These are phyloP conservation scores for Ceratocystis cacaofunesta DNA, from an alignment of 2,329 filamentous ascomycete genomes.

Conservation along the genomic window DNA sequence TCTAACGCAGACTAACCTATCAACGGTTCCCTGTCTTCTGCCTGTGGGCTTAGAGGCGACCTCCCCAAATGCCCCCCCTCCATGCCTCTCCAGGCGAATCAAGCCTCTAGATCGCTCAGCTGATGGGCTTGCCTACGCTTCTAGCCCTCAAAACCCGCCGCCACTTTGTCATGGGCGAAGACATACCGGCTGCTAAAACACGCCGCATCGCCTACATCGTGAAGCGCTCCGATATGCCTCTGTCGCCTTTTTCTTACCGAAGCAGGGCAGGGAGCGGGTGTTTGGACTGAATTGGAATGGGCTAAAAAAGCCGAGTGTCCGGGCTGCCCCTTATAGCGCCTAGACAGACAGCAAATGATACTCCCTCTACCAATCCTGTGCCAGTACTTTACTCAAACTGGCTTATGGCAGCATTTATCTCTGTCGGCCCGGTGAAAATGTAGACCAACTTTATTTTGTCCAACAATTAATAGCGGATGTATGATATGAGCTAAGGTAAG, in stretches of 20 bases:
- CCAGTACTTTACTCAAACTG: background rate
- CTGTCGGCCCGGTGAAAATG: background rate
- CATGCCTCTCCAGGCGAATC: background rate
- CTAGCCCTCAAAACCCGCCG: background rate
- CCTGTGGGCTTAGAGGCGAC: background rate
- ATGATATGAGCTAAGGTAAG: background rate
- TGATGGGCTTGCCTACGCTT: background rate
- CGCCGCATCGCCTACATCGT: background rate
- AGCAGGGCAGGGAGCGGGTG: background rate
- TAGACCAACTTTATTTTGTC: background rate
- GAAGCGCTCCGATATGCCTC: background rate
- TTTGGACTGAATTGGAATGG: background rate
- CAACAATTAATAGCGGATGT: background rate
- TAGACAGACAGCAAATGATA: background rate
- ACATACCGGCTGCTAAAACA: slow-evolving; percentile 2
- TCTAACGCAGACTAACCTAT: background rate
- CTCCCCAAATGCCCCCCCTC: background rate
- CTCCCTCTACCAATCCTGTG: background rate
- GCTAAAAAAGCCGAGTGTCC: background rate
- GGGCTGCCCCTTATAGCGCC: background rate
- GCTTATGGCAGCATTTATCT: background rate
- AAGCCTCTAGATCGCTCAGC: background rate
- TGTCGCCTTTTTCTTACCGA: background rate
- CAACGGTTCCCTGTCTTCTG: background rate
- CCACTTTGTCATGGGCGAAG: background rate